Base-by-base conservation (phyloP, 2,329 filamentous ascomycete species). In the Sclerotinia trifoliorum region DNA sequence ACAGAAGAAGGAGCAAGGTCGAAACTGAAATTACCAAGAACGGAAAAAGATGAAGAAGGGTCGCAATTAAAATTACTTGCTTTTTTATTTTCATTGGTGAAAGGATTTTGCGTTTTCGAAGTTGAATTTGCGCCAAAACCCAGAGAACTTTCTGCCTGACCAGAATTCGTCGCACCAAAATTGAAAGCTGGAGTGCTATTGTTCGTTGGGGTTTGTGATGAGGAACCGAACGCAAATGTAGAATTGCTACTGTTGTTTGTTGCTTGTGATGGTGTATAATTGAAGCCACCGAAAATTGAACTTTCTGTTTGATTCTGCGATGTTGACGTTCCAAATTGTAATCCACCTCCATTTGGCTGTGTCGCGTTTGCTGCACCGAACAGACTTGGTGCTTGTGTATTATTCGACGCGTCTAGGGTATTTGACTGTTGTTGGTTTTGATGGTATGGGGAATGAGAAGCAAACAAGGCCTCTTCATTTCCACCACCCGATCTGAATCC, bases 11-110 rank as follows among this genome's bases (percentile, higher is more conserved):
- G 6, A 32, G 5, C 49, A 46, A 49, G 15, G 26, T 46, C 24
- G 56, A 26, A n/a, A 61, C 44, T 51, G 49, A 3, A 65, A 39
- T 39, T 35, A 56, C n/a, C 19, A 56, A 39, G 21, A 39, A 39
- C 54, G 35, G 8, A 39, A n/a, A 42, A 42, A 15, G 39, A 42
- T 15, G 35, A 17, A 46, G 15, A 57, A 46, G 55, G 32, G 26
- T 54, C 46, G 49, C 21, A 57, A 65, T 46, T 35, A 46, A 42
- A n/a, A 52, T 29, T 62, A 67, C 65, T 67, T 67, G 65, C 65
- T 62, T 48, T 64, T 55, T 64, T 35, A 21, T 51, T 67, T 62
- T 67, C 65, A 26, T 19, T 5, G 35, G 65, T 26, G 46, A 67
- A 42, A 24, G 48, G n/a, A 62, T 39, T 66, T 51, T 48, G 64